Base-by-base conservation (phyloP, 768 basidiomycete genomes). In the Lepiota brunneoincarnata region DNA sequence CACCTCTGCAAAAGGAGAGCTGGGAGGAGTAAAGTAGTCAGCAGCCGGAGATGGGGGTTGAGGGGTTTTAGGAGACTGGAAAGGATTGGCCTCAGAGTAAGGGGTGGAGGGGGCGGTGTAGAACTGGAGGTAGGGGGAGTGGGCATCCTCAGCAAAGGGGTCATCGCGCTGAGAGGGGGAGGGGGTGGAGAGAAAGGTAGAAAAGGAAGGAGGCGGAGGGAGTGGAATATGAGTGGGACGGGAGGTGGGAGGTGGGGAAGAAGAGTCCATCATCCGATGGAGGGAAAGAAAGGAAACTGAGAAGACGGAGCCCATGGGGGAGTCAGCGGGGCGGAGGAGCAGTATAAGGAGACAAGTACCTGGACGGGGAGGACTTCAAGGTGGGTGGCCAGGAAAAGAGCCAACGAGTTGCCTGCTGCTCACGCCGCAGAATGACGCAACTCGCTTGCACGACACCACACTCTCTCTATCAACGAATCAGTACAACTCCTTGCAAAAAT, bases 81-180 rank as follows among this genome's bases (percentile, higher is more conserved):
- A 56, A 41, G 62, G 59, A 49, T 38, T 36, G 6, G 43, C 2
- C n/a, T 69, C 67, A 49, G 69, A 63, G 56, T 74, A 63, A 26
- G 76, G 78, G 34, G 77, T 74, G 5, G 74, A 74, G 21, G 77
- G 81, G 2, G 80, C 78, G 4, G 79, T 78, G 60, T 72, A 72
- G 57, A 80, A 80, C 34, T 54, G 71, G 63, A 61, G 66, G 56
- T 56, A 68, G 1, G 74, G 67, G 31, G 74, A 63, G 24, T 40
- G 37, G 21, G 41, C 65, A 40, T 63, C 68, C 51, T 60, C 64
- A 54, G 62, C 59, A 53, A 69, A 56, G 50, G 67, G 70, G 6
- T 39, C 41, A 52, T 68, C 68, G 52, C 17, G 21, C 36, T 46
- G 52, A 42, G 70, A 65, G 67, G 71, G 41, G 64, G 66, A 40